These are phyloP conservation scores for Pseudopyricularia cyperi DNA, from an alignment of 2,329 filamentous ascomycete genomes.

Conservation along the genomic window DNA sequence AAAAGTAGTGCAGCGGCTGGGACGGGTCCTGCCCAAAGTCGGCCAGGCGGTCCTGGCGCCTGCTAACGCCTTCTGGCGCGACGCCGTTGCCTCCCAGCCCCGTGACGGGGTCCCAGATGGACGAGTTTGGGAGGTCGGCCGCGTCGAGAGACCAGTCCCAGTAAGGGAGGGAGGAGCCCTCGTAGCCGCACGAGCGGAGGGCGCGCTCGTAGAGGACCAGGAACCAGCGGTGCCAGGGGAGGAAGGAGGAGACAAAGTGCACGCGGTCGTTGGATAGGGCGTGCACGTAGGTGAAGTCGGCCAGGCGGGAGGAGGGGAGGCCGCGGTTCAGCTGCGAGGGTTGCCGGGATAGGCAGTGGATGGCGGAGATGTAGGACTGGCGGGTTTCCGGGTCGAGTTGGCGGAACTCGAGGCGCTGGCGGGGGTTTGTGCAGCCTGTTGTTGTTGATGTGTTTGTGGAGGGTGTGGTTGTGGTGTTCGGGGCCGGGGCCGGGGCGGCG, in stretches of 20 bases:
- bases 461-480: no score
- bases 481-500: background rate
- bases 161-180: constrained; percentile 21
- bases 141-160: constrained; percentile 24
- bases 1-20: background rate
- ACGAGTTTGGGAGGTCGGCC: constrained; percentile 12
- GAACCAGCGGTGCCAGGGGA: constrained; percentile 27
- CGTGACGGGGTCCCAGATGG: background rate
- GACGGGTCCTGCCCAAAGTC: background rate
- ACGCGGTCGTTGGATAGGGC: background rate
- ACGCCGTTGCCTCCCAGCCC: constrained; percentile 1
- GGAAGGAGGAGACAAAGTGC: constrained; percentile 15
- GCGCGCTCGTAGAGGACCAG: constrained; percentile 20
- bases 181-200: constrained; percentile 22
- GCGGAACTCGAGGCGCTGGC: constrained; percentile 3
- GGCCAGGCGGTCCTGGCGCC: background rate
- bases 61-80: background rate
- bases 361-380: constrained; percentile 3
- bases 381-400: background rate
- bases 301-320: constrained; percentile 18
- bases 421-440: background rate
- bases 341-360: constrained; percentile 1
- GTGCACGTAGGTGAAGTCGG: constrained; percentile 20
- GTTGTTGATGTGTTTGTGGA: background rate
- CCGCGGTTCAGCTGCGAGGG: constrained; percentile 34